Base-by-base conservation (phyloP, 257 asterid genomes). In the Nicotiana knightiana region DNA sequence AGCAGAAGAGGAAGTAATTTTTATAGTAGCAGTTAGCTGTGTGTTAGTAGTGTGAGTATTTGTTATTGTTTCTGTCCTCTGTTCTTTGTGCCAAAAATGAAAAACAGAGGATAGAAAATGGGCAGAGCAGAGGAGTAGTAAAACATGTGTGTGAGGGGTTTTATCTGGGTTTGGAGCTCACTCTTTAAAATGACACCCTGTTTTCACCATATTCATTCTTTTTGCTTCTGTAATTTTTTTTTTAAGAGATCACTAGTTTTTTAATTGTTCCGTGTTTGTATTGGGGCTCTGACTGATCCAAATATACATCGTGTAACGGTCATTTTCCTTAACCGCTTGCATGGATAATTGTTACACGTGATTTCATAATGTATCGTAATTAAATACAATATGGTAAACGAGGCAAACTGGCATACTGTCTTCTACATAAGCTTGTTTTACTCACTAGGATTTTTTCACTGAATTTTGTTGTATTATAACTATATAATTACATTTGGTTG, bases 21-120 rank as follows among this genome's bases (percentile, higher is more conserved):
- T 73, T 73, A 46, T 46, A 37, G 33, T 70, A 48, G 62, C 24
- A 73, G 79, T 73, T 73, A 73, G 64, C 32, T 61, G 32, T 21
- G 67, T 61, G 67, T 61, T 33, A 51, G 48, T 66, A 48, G 66
- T n/a, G 10, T 21, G n/a, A 58, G 26, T 58, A 58, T 64, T 64
- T 63, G 68, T 21, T 21, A 21, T 21, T 21, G 24, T 63, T 66
- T 54, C 78, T 77, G 76, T 75, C 81, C 70, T 86, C 83, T 87
- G 90, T 87, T 85, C 87, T 87, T 89, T 87, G 79, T 89, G 83
- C 75, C 65, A 5, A 48, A 81, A 81, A 65, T 51, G 61, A 51
- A 79, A 28, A 79, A 85, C 88, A 67, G 89, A 59, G 89, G 77
- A 70, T 87, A 85, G 77, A 77, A 70, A 62, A 88, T 79, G 77